Conservation (phyloP, 805 yeast species). For the Metschnikowia corniflorae region DNA sequence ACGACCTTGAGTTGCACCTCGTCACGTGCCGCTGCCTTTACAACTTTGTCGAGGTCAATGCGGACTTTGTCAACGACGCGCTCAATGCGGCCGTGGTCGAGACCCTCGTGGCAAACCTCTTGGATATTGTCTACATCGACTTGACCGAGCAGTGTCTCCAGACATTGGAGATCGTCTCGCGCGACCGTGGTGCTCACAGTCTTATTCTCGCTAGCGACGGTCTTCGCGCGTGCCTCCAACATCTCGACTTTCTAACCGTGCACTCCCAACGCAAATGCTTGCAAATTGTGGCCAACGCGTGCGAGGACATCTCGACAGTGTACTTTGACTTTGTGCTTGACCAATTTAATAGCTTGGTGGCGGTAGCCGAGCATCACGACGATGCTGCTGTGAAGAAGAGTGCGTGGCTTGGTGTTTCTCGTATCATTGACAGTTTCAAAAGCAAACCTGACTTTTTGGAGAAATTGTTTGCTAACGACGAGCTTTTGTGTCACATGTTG, state of each 20-base stretch:
- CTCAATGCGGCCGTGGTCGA: slow-evolving; percentile 65
- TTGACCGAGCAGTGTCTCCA: slow-evolving; percentile 88
- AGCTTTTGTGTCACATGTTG: slow-evolving; percentile 10
- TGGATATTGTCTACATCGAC: slow-evolving; percentile 81
- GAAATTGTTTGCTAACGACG: slow-evolving; percentile 28
- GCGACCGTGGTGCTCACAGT: slow-evolving; percentile 46
- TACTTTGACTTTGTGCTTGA: slow-evolving; percentile 50
- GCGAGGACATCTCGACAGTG: slow-evolving; percentile 42
- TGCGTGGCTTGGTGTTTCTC: slow-evolving; percentile 61
- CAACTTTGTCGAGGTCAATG: slow-evolving; percentile 72
- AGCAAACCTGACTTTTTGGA: slow-evolving; percentile 43
- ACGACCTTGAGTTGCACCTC: slow-evolving; percentile 74
- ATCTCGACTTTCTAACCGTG: slow-evolving; percentile 81
- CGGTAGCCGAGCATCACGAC: slow-evolving; percentile 49
- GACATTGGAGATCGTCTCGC: slow-evolving; percentile 64
- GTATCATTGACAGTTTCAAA: slow-evolving; percentile 51
- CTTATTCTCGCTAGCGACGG: slow-evolving; percentile 59
- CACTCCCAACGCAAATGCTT: slow-evolving; percentile 87
- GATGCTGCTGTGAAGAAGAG: slow-evolving; percentile 62
- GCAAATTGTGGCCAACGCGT: slow-evolving; percentile 66
- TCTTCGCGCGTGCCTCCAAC: slow-evolving; percentile 60
- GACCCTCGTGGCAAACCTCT: slow-evolving; percentile 58
- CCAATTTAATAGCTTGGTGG: slow-evolving; percentile 56
- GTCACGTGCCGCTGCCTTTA: slow-evolving; percentile 81
- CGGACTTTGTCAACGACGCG: slow-evolving; percentile 58